Percentiles rank a stretch among this genome's conserved stretches.
phyloP scores from a whole-genome alignment of 495 filamentous ascomycete species.

The Mycothermus thermophilus region DNA sequence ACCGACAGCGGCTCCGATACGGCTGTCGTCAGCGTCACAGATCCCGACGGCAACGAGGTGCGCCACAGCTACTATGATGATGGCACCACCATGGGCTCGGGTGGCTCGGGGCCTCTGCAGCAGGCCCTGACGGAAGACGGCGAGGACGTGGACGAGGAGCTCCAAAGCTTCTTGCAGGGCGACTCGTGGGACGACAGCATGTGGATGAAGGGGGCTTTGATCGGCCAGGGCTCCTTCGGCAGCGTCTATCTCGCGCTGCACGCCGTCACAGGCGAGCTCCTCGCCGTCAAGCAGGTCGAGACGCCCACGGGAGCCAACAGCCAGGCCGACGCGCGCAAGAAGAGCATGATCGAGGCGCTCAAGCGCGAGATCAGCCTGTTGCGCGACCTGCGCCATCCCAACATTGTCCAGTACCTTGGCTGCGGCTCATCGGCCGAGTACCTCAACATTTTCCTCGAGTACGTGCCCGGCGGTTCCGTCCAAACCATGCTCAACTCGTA shows the following conservation, averaged over 20 bases:
- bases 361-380: conserved; percentile 93
- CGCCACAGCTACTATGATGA: conserved; percentile 78
- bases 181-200: conserved; percentile 90
- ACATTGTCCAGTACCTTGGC: conserved; percentile 96
- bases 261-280: conserved; percentile 88
- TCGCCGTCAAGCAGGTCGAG: conserved; percentile 98
- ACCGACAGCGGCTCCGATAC: conserved; percentile 61
- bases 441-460: conserved; percentile 99
- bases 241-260: conserved; percentile 96
- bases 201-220: conserved; percentile 98
- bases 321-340: conserved; percentile 77
- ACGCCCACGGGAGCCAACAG: conserved; percentile 68
- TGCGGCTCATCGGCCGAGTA: conserved; percentile 81
- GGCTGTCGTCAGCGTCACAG: conserved; percentile 48
- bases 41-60: conserved; percentile 54
- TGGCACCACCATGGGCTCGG: conserved; percentile 51
- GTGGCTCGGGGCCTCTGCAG: conserved; percentile 40
- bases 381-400: conserved; percentile 85
- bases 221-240: conserved; percentile 94
- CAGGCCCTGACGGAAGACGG: conserved; percentile 71
- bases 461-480: conserved; percentile 93
- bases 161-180: conserved; percentile 70
- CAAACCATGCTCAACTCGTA: conserved; percentile 97
- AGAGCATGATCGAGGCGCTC: conserved; percentile 91
- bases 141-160: conserved; percentile 67